Evolutionary conservation across 352 stramenopile species (phyloP), one percentile per base, ranked within the genome.

Genomic region (Lagenidium giganteum): DNA sequence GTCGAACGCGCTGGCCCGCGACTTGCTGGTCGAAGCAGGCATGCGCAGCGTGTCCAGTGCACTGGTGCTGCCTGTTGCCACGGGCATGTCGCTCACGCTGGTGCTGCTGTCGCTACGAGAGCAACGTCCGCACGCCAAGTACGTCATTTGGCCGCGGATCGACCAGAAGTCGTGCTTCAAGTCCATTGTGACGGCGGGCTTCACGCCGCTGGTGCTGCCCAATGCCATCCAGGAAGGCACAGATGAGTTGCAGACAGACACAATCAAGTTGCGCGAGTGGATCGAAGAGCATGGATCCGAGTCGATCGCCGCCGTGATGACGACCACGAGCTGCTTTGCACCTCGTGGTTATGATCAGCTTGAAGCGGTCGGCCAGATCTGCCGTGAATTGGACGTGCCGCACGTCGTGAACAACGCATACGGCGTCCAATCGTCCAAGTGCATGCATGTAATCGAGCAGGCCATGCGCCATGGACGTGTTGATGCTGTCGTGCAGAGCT

Each of bases 381-480:
- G 90, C 47, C 47, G 71, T 16, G 44, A 83, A 5, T 57, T 67
- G 11, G 56, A 65, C 25, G 71, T 99, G 44, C 71, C 75, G 24
- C 97, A 99, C 62, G 80, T 99, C 28, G 96, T 99, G 43, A 99
- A 99, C 73, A 98, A 99, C 63, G 97, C 96, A 20, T 99, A 99
- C 58, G 97, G 97, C 25, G 70, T 99, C 22, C 96, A 99, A 64
- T 98, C 93, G 59, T 80, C 70, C 42, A 83, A 85, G 45, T 98
- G 91, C 36, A 85, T 85, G 61, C 94, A 98, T 59, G 61, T 95
- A 14, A 71, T 98, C 23, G 96, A 97, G 61, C 56, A 93, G 16
- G 77, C 77, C 26, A 83, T 95, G 64, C 83, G 84, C 13, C 66
- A 90, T 21, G 95, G 93, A 5, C 77, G 93, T 28, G 96, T 99